Base-by-base conservation (phyloP, 116 monocot genomes). In the Trichopus zeylanicus region DNA sequence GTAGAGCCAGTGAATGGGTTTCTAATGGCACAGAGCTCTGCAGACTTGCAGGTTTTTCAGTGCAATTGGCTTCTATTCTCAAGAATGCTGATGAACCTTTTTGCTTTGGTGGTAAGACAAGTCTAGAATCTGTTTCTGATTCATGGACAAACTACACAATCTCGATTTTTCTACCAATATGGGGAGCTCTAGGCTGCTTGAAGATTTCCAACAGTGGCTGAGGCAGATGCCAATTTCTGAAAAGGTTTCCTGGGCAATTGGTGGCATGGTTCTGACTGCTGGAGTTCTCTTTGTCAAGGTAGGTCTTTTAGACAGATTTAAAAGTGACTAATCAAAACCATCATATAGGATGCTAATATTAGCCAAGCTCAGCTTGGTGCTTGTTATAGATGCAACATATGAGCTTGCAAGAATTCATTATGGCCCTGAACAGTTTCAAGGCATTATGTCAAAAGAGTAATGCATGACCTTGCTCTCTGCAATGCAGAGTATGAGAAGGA, bases 1-100 rank as follows among this genome's bases (percentile, higher is more conserved):
- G 95, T 55, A 82, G 68, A 74, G 78, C 74, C 57, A 72, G 72
- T 38, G 74, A 86, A 67, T 95, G 81, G 89, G 84, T 63, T 54
- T 83, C 86, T 76, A 95, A 95, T 79, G 86, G 95, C 51, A 94
- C 94, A 69, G 86, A 95, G 57, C 63, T 95, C 59, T 95, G 89
- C 70, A 69, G 15, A 18, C 71, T 83, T 69, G 81, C 90, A 38
- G 95, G 94, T 63, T 95, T 89, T 29, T 56, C 81, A 42, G 86
- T 95, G 25, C 80, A 78, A 58, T 59, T 26, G 31, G 53, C 70
- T 64, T 13, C 42, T 25, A 59, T 38, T 6, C 33, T 61, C 22
- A 34, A 68, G 26, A 74, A 33, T 60, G 56, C 25, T 53, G 78
- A 72, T 61, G 75, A 70, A 53, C 67, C 63, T 2, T 79, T 81